phyloP scores from a whole-genome alignment of 192 early-diverging fungal genomes.

The Bifiguratus adelaidae region DNA sequence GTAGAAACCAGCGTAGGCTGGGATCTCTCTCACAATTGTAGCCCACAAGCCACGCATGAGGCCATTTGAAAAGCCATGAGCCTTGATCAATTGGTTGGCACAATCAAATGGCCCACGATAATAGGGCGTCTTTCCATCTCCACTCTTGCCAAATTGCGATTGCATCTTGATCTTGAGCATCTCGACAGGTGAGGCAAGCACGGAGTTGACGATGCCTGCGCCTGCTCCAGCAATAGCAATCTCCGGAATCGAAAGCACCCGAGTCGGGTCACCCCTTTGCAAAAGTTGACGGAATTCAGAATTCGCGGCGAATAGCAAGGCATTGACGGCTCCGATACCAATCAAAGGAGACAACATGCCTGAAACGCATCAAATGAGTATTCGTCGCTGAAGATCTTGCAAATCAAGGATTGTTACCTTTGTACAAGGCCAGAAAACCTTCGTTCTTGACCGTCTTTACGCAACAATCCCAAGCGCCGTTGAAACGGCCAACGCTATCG shows the following conservation, averaged over 20 bases:
- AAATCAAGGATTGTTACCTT: slow-evolving; percentile 32
- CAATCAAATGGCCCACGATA: slow-evolving; percentile 60
- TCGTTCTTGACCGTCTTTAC: slow-evolving; percentile 75
- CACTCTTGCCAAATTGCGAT: slow-evolving; percentile 59
- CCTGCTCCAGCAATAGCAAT: slow-evolving; percentile 82
- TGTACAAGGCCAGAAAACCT: slow-evolving; percentile 65
- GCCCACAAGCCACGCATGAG: slow-evolving; percentile 76
- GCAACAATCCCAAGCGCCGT: slow-evolving; percentile 73
- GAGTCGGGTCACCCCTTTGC: slow-evolving; percentile 28
- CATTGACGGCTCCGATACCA: slow-evolving; percentile 79
- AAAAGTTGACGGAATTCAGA: slow-evolving; percentile 46
- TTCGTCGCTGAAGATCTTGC: neutral
- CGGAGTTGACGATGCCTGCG: slow-evolving; percentile 74
- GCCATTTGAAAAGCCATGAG: slow-evolving; percentile 61
- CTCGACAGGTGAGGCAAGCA: slow-evolving; percentile 88
- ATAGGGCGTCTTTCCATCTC: slow-evolving; percentile 7
- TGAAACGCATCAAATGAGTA: slow-evolving; percentile 5
- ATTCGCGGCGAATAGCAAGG: slow-evolving; percentile 77
- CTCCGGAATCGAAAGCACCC: slow-evolving; percentile 46
- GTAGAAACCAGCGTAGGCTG: slow-evolving; percentile 82
- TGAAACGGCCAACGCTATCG: slow-evolving; percentile 43
- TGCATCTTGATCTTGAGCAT: slow-evolving; percentile 91
- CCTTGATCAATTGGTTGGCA: slow-evolving; percentile 47
- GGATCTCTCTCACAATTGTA: slow-evolving; percentile 68
- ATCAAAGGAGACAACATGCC: slow-evolving; percentile 73